Evolutionary conservation across 306 rosid genomes (phyloP).

Genomic region (Arachis stenosperma): DNA sequence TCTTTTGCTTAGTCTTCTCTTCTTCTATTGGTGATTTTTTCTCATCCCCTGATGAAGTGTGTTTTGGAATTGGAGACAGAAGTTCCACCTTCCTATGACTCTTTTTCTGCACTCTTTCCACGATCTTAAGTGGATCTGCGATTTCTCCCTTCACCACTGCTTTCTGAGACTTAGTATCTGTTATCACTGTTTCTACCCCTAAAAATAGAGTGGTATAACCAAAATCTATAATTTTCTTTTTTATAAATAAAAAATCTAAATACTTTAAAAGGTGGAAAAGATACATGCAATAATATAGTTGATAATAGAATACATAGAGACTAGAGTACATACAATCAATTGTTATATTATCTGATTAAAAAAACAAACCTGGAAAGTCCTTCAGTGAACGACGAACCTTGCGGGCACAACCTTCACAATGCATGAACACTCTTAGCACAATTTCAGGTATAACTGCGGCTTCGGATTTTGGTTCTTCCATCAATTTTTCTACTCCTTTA

Average conservation of each 20-base stretch:
- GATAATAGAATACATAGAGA: too few relatives aligned
- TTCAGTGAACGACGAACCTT: constrained; percentile 80
- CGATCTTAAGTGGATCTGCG: constrained; percentile 75
- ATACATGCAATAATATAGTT: too few relatives aligned
- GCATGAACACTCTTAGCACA: constrained; percentile 83
- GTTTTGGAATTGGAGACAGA: constrained; percentile 75
- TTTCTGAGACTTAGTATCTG: constrained; percentile 64
- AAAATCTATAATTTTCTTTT: too few relatives aligned
- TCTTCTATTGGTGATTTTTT: constrained; percentile 43
- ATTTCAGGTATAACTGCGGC: constrained; percentile 46
- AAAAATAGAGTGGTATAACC: neutral
- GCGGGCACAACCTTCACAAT: constrained; percentile 95
- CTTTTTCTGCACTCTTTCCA: constrained; percentile 80
- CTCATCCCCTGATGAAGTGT: constrained; percentile 53
- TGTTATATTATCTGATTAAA: neutral
- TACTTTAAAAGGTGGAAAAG: too few relatives aligned
- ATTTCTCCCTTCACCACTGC: constrained; percentile 86
- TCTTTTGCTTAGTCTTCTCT: constrained; percentile 66
- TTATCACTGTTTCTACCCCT: constrained; percentile 78
- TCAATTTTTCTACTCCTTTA: constrained; percentile 28
- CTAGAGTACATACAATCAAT: too few relatives aligned
- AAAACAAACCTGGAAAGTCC: constrained; percentile 63
- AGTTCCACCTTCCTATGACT: constrained; percentile 76
- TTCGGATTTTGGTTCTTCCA: constrained; percentile 34
- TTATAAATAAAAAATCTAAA: too few relatives aligned